These are phyloP conservation scores for Cicer yamashitae DNA, from an alignment of 306 rosid species.

Conservation along the genomic window DNA sequence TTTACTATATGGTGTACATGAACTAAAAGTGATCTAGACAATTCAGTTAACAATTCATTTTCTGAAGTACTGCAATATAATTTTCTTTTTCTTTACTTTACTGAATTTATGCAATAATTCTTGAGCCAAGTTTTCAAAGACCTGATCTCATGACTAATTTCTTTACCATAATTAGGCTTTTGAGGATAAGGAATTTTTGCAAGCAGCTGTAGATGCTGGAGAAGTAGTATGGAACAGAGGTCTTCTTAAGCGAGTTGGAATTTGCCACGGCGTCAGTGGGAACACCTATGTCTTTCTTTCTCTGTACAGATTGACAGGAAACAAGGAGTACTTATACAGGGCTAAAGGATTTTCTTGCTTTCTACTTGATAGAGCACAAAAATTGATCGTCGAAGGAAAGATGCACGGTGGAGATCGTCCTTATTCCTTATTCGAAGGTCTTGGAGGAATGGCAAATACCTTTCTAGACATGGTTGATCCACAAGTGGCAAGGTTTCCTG, in stretches of 20 bases:
- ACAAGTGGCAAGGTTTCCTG: conserved; percentile 70
- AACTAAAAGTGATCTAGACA: neutral
- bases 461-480: conserved; percentile 79
- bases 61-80: neutral
- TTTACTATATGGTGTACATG: neutral
- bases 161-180: conserved; percentile 57
- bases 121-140: neutral
- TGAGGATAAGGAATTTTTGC: conserved; percentile 67
- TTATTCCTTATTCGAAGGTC: conserved; percentile 77
- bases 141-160: conserved; percentile 1
- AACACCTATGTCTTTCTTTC: conserved; percentile 84
- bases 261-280: conserved; percentile 88
- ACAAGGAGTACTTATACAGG: conserved; percentile 62
- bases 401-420: conserved; percentile 91
- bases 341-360: conserved; percentile 87
- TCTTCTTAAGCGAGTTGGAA: conserved; percentile 80
- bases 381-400: conserved; percentile 61
- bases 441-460: conserved; percentile 77
- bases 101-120: neutral
- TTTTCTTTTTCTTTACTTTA: neutral
- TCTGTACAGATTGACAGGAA: conserved; percentile 72
- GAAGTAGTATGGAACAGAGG: conserved; percentile 83
- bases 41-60: conserved; percentile 8
- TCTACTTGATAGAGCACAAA: conserved; percentile 65
- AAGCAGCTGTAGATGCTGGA: conserved; percentile 78